Percentiles rank a stretch among this genome's conserved stretches.
Evolutionary conservation across 140 eudicot species (phyloP).

Genomic region (Flaveria floridana): DNA sequence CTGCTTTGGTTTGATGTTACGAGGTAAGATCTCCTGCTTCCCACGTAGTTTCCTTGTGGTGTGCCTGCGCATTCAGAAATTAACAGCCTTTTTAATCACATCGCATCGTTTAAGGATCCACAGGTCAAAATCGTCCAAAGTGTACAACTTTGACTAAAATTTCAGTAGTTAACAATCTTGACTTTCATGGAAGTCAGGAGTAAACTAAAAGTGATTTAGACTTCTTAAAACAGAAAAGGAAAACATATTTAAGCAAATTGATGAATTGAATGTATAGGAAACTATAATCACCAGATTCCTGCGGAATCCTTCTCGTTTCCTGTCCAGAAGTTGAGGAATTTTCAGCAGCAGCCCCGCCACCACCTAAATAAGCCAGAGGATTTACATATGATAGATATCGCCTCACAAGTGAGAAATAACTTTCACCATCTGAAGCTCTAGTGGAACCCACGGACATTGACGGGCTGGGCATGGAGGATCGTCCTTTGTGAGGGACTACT

Average conservation of each 20-base stretch:
- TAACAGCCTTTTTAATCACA: not conserved
- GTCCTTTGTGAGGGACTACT: constrained; percentile 53
- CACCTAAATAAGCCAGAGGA: constrained; percentile 67
- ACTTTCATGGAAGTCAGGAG: not conserved
- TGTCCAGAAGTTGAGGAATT: constrained; percentile 47
- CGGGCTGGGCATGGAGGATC: constrained; percentile 27
- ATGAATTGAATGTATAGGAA: not conserved
- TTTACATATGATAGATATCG: constrained; percentile 60
- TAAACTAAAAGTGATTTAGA: not conserved
- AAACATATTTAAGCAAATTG: not conserved
- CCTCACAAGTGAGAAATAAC: constrained; percentile 59
- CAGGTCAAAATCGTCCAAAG: not conserved
- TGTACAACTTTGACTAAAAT: not conserved
- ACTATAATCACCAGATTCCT: constrained; percentile 54
- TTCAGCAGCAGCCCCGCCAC: constrained; percentile 40
- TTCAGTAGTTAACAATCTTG: not conserved
- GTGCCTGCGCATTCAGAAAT: constrained; percentile 42
- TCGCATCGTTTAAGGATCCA: not conserved
- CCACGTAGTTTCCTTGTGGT: constrained; percentile 40
- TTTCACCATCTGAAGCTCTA: constrained; percentile 54
- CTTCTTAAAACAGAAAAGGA: not conserved
- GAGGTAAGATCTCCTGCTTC: constrained; percentile 40
- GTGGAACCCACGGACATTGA: constrained; percentile 34
- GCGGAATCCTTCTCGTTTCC: constrained; percentile 46
- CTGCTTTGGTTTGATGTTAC: constrained; percentile 39